These are phyloP conservation scores for Pythium pectinolyticum DNA, from an alignment of 352 stramenopile species.

Conservation along the genomic window DNA sequence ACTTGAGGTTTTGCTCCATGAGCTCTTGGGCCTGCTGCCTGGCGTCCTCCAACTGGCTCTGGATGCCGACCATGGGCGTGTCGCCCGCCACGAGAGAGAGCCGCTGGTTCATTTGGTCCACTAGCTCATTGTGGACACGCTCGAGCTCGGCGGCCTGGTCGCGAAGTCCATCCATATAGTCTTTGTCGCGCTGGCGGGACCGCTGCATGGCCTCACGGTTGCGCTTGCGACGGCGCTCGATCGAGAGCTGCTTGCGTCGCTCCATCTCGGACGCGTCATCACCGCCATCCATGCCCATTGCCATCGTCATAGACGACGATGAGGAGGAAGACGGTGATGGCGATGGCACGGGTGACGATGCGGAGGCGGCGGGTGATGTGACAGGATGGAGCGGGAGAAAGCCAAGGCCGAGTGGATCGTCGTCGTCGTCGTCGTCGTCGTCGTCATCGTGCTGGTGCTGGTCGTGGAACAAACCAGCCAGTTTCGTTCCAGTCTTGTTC, in stretches of 20 bases:
- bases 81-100: constrained; percentile 21
- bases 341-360: background rate
- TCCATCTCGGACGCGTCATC: constrained; percentile 1
- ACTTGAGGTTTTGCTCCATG: constrained; percentile 47
- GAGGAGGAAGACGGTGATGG: constrained; percentile 2
- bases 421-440: background rate
- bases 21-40: constrained; percentile 35
- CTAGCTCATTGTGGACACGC: constrained; percentile 35
- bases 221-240: constrained; percentile 49
- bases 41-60: constrained; percentile 35
- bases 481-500: background rate
- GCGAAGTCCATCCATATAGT: constrained; percentile 50
- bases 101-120: constrained; percentile 39
- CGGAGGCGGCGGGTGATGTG: background rate
- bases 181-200: constrained; percentile 47
- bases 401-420: background rate
- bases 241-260: constrained; percentile 30
- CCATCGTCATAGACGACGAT: background rate
- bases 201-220: constrained; percentile 67
- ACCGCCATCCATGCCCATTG: background rate
- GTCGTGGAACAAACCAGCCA: too few species aligned
- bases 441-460: too few species aligned
- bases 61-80: constrained; percentile 26
- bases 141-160: constrained; percentile 35
- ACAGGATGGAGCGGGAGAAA: constrained; percentile 9